Evolutionary conservation across 2,329 filamentous ascomycete genomes (phyloP).

Genomic region (Hansfordia pulvinata): DNA sequence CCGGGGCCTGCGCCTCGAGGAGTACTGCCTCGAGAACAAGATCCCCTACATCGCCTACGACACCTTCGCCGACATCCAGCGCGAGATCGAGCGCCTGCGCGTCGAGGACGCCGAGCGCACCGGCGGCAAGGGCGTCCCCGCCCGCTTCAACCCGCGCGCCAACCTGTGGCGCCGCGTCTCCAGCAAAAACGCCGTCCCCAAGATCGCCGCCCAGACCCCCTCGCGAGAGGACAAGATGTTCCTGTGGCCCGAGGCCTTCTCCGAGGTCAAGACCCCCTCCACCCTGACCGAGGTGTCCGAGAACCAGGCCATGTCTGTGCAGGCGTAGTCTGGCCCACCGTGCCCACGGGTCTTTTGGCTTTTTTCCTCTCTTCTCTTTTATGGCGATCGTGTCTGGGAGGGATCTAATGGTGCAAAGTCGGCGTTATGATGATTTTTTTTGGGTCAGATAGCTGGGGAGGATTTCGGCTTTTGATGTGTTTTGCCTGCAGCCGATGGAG

Average conservation of each 20-base stretch:
- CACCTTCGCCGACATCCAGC: slow-evolving; percentile 52
- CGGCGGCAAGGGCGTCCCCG: slow-evolving; percentile 42
- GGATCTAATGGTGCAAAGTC: too few relatives aligned
- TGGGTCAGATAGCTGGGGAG: too few relatives aligned
- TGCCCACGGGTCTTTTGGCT: slow-evolving; percentile 2
- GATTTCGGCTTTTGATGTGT: too few relatives aligned
- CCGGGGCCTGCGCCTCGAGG: slow-evolving; percentile 48
- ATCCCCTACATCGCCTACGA: slow-evolving; percentile 50
- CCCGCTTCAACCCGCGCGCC: slow-evolving; percentile 51
- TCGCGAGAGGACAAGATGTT: slow-evolving; percentile 46
- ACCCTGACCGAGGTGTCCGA: slow-evolving; percentile 9
- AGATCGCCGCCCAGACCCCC: slow-evolving; percentile 21
- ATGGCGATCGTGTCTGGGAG: too few relatives aligned
- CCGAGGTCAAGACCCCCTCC: slow-evolving; percentile 23
- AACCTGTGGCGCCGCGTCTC: slow-evolving; percentile 54
- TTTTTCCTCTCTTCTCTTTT: slow-evolving; percentile 2
- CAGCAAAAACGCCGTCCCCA: slow-evolving; percentile 37
- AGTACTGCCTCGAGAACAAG: slow-evolving; percentile 49
- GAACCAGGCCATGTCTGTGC: slow-evolving; percentile 3
- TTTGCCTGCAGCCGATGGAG: too few relatives aligned
- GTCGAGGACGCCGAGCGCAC: slow-evolving; percentile 48
- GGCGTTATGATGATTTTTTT: too few relatives aligned
- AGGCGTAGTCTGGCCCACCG: too few relatives aligned
- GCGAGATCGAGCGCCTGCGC: slow-evolving; percentile 41
- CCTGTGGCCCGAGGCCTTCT: slow-evolving; percentile 46